Evolutionary conservation across 768 basidiomycete genomes (phyloP).

Genomic region (Pleurotus salmoneostramineus): DNA sequence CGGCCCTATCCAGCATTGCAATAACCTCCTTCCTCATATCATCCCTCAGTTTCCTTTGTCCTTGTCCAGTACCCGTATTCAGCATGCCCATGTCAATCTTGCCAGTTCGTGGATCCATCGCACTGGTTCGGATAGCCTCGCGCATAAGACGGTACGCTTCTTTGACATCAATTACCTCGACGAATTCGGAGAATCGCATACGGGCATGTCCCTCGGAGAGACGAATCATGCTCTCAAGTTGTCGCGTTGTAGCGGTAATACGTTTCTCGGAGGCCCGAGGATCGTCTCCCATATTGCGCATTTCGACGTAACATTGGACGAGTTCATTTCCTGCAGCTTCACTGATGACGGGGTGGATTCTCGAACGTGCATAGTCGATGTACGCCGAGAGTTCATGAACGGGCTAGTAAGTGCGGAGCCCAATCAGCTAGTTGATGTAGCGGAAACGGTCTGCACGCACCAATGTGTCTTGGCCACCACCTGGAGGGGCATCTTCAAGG

Average conservation of each 20-base stretch:
- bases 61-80: slow-evolving; percentile 87
- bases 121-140: slow-evolving; percentile 90
- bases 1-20: slow-evolving; percentile 51
- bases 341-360: slow-evolving; percentile 82
- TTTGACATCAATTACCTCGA: slow-evolving; percentile 82
- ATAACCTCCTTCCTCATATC: slow-evolving; percentile 86
- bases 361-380: slow-evolving; percentile 87
- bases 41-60: slow-evolving; percentile 82
- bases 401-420: slow-evolving; percentile 45
- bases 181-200: slow-evolving; percentile 88
- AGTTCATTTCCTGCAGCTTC: slow-evolving; percentile 84
- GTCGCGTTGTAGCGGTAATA: slow-evolving; percentile 97
- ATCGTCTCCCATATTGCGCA: slow-evolving; percentile 90
- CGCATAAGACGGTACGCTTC: slow-evolving; percentile 96
- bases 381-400: slow-evolving; percentile 89
- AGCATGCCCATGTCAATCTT: slow-evolving; percentile 97
- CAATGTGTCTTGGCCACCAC: slow-evolving; percentile 65
- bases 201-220: slow-evolving; percentile 95
- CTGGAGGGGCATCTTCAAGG: slow-evolving; percentile 81
- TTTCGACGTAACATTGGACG: slow-evolving; percentile 85
- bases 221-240: slow-evolving; percentile 96
- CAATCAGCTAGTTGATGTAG: no score
- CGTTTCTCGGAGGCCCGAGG: slow-evolving; percentile 85
- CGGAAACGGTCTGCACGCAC: slow-evolving; percentile 38
- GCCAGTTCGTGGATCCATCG: slow-evolving; percentile 94